phyloP scores from a whole-genome alignment of 148 eudicot genomes.

The Rhododendron molle region DNA sequence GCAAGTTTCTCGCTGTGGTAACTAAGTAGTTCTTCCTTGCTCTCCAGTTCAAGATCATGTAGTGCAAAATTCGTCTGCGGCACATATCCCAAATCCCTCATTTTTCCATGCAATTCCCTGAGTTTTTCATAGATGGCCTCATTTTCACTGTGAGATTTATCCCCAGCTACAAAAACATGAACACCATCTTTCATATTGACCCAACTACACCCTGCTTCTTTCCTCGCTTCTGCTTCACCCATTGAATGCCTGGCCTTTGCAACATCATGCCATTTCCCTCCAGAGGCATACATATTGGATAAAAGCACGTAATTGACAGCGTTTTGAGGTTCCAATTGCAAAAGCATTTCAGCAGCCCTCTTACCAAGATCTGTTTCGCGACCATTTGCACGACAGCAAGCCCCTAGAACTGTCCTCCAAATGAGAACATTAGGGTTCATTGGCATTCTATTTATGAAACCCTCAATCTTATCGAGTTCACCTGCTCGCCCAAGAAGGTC shows the following conservation, averaged over 20 bases:
- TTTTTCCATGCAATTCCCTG: conserved; percentile 45
- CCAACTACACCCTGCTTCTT: conserved; percentile 91
- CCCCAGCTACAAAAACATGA: conserved; percentile 74
- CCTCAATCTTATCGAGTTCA: conserved; percentile 53
- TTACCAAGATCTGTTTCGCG: conserved; percentile 45
- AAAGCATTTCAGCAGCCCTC: conserved; percentile 63
- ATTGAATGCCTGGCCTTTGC: conserved; percentile 49
- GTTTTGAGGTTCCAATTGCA: conserved; percentile 67
- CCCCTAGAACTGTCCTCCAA: conserved; percentile 80
- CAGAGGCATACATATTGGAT: conserved; percentile 75
- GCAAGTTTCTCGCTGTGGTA: conserved; percentile 87
- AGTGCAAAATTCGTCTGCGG: conserved; percentile 53
- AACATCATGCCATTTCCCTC: conserved; percentile 64
- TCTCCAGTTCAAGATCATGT: conserved; percentile 70
- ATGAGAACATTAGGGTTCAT: conserved; percentile 53
- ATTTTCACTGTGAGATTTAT: conserved; percentile 55
- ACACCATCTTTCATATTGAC: conserved; percentile 69
- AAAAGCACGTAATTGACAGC: conserved; percentile 69
- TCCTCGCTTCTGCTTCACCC: conserved; percentile 46
- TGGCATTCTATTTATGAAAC: conserved; percentile 66
- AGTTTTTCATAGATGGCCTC: conserved; percentile 56
- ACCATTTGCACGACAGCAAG: conserved; percentile 52
- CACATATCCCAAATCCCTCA: conserved; percentile 64
- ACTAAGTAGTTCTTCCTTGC: conserved; percentile 65
- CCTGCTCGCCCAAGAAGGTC: conserved; percentile 82